Conservation (phyloP, 2,329 filamentous ascomycete species). For the Beauveria medogensis region DNA sequence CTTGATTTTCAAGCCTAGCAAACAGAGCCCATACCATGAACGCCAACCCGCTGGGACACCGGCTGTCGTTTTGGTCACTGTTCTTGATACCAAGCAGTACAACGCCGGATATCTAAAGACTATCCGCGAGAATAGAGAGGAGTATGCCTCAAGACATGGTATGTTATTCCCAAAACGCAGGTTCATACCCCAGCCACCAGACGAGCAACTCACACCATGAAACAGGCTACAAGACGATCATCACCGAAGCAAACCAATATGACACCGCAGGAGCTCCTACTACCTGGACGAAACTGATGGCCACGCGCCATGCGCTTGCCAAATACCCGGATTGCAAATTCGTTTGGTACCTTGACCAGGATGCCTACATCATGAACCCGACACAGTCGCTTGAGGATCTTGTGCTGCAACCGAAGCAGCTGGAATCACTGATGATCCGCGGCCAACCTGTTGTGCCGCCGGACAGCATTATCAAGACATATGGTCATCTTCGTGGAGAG, state of each 20-base stretch:
- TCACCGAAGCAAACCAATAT: conserved; percentile 71
- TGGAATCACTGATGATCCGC: conserved; percentile 76
- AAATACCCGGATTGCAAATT: conserved; percentile 68
- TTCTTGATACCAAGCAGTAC: conserved; percentile 61
- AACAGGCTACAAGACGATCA: conserved; percentile 77
- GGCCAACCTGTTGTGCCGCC: conserved; percentile 85
- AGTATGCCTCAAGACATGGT: conserved; percentile 86
- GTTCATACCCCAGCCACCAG: neutral
- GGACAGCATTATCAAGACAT: conserved; percentile 95
- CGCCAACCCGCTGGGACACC: conserved; percentile 45
- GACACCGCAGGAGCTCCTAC: conserved; percentile 50
- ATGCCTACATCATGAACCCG: conserved; percentile 84
- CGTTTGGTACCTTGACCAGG: conserved; percentile 80
- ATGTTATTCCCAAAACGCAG: conserved; percentile 16
- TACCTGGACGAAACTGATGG: conserved; percentile 73
- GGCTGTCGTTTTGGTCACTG: conserved; percentile 72
- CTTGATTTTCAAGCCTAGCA: conserved; percentile 39
- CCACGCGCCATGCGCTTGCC: conserved; percentile 81
- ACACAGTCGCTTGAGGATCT: conserved; percentile 59
- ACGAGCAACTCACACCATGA: neutral
- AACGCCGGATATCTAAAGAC: conserved; percentile 59
- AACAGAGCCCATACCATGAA: conserved; percentile 24
- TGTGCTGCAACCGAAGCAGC: conserved; percentile 55
- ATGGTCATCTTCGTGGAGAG: conserved; percentile 66
- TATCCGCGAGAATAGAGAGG: conserved; percentile 72